Evolutionary conservation across 1,284 basidiomycete genomes (phyloP), one percentile per base, ranked within the genome.

Genomic region (Sporisorium exsertum): DNA sequence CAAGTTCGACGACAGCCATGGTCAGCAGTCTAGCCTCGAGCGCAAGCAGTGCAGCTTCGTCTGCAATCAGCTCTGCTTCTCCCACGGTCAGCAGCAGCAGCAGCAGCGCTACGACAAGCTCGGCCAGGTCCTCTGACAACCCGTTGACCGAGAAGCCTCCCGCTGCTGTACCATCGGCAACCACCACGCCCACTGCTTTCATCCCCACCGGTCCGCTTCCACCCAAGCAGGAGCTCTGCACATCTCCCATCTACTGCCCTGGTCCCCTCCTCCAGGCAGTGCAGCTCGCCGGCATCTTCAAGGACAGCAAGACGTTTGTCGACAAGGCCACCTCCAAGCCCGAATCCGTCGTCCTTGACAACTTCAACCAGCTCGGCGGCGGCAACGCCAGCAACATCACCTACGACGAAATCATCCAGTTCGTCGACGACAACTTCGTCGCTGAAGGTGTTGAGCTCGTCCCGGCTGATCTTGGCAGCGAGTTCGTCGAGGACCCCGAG

Each of bases 301-400:
- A 88, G 0, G 95, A 97, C 86, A 91, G 91, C 58, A 97, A 97
- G 87, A 94, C 92, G 0, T 92, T 97, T 84, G 92, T 93, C 16
- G 94, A 97, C 88, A 96, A 64, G 55, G 55, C 76, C 32, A 72
- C 73, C 20, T 58, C 57, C 35, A 64, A 58, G 37, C 70, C 65
- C 0, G 85, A 91, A 8, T 89, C 91, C 70, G 87, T 89, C 58
- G 93, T 94, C 8, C 87, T 94, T 45, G 86, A 89, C 0, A 92
- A 92, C 64, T 95, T 94, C 85, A 85, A 87, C 32, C 87, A 89
- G 29, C 88, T 93, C 72, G 85, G 78, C 12, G 80, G 80, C 43
- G 76, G 79, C 20, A 5, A 87, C 64, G 89, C 89, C 5, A 84
- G 88, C 35, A 88, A 94, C 58, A 79, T 86, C 45, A 88, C 88